A percentile compares a stretch with the other conserved stretches of the same genome.
Conservation (phyloP, 2,329 filamentous ascomycete species). For the Epichloe scottii region DNA sequence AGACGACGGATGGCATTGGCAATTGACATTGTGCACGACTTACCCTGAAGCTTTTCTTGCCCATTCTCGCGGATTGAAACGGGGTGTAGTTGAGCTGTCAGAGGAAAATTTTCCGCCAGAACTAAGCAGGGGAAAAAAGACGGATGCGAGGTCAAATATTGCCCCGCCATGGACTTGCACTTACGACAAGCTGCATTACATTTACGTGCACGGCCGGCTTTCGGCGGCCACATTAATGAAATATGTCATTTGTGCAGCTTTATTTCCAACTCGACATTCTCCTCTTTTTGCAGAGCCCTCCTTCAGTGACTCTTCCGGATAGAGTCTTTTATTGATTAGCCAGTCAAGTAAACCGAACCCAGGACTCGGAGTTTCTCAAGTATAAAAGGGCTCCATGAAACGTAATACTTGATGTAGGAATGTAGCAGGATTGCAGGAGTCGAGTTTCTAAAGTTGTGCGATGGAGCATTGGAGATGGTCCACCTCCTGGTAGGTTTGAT, state of each 20-base stretch:
- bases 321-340: too few relatives aligned
- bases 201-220: too few relatives aligned
- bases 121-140: background rate
- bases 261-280: too few relatives aligned
- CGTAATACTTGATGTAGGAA: too few relatives aligned
- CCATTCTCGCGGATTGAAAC: conserved; percentile 18
- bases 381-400: too few relatives aligned
- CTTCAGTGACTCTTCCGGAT: too few relatives aligned
- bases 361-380: too few relatives aligned
- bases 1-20: background rate
- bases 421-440: too few relatives aligned
- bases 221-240: too few relatives aligned
- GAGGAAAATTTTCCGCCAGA: background rate
- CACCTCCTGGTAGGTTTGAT: background rate
- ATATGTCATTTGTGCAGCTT: too few relatives aligned
- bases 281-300: too few relatives aligned
- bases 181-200: background rate
- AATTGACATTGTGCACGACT: conserved; percentile 4
- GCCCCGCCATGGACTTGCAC: background rate
- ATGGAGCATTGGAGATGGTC: background rate
- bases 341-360: too few relatives aligned
- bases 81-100: background rate
- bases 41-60: conserved; percentile 25
- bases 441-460: background rate
- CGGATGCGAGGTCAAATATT: background rate